These are phyloP conservation scores for Debaryomycetaceae sp. DNA, from an alignment of 1,139 yeast genomes.

Conservation along the genomic window DNA sequence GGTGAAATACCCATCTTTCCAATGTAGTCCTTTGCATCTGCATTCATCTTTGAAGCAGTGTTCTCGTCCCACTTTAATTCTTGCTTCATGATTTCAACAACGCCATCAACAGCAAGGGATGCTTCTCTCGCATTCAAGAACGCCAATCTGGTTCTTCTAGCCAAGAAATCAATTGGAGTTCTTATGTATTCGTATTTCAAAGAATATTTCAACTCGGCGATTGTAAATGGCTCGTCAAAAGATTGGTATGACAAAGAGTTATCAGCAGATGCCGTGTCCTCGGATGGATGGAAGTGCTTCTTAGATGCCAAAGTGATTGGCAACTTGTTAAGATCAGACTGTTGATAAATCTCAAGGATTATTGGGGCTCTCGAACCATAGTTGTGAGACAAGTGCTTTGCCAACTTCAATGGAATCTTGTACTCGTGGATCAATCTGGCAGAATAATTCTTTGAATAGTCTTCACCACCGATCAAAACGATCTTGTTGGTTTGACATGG, in stretches of 20 bases:
- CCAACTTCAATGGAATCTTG: conserved; percentile 68
- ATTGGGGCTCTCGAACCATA: conserved; percentile 90
- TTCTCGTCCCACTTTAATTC: conserved; percentile 72
- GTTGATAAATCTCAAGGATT: conserved; percentile 60
- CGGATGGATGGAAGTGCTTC: conserved; percentile 32
- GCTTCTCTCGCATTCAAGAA: conserved; percentile 90
- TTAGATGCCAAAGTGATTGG: conserved; percentile 59
- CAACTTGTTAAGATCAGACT: conserved; percentile 52
- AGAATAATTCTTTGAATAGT: conserved; percentile 60
- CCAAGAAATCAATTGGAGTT: conserved; percentile 85
- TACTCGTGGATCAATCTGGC: conserved; percentile 82
- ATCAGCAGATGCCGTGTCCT: conserved; percentile 26
- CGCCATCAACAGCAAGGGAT: conserved; percentile 74
- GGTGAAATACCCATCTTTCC: conserved; percentile 55
- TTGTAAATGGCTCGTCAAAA: conserved; percentile 84
- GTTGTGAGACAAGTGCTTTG: conserved; percentile 79
- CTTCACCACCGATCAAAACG: conserved; percentile 74
- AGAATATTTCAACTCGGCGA: conserved; percentile 86
- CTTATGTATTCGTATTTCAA: conserved; percentile 81
- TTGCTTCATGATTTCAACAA: conserved; percentile 78
- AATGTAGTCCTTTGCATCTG: conserved; percentile 53
- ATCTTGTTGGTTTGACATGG: conserved; percentile 64
- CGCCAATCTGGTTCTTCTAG: conserved; percentile 92
- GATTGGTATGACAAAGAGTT: conserved; percentile 45
- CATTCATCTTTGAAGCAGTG: conserved; percentile 55